A percentile compares a stretch with the other conserved stretches of the same genome.
Evolutionary conservation across 2,329 filamentous ascomycete genomes (phyloP).

Genomic region (Didymella sp.): DNA sequence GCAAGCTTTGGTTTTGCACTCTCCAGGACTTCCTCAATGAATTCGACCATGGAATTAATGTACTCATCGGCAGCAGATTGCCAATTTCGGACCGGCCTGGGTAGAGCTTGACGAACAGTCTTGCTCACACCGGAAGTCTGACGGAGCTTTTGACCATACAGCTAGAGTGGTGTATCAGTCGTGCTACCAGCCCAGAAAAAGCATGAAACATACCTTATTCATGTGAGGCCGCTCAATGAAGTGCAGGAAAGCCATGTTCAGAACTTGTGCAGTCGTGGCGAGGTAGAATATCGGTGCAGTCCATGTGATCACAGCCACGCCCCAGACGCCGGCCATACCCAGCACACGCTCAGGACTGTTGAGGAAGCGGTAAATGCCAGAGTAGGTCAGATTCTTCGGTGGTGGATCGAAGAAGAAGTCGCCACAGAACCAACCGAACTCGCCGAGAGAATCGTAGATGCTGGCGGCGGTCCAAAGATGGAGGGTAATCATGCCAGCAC

Average conservation of each 20-base stretch:
- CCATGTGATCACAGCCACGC: slow-evolving; percentile 90
- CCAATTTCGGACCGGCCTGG: slow-evolving; percentile 80
- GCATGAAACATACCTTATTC: slow-evolving; percentile 59
- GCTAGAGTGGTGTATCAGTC: slow-evolving; percentile 31
- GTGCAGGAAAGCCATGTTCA: slow-evolving; percentile 87
- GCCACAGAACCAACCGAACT: slow-evolving; percentile 99
- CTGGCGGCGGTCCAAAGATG: slow-evolving; percentile 93
- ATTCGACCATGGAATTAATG: slow-evolving; percentile 83
- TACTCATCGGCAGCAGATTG: slow-evolving; percentile 88
- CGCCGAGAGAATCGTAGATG: slow-evolving; percentile 93
- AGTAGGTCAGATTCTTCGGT: slow-evolving; percentile 84
- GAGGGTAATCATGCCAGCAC: slow-evolving; percentile 78
- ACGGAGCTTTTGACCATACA: slow-evolving; percentile 85
- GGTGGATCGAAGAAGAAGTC: slow-evolving; percentile 97
- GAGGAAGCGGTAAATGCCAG: slow-evolving; percentile 95
- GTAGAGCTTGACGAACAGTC: slow-evolving; percentile 85
- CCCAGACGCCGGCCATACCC: slow-evolving; percentile 94
- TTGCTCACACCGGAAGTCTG: slow-evolving; percentile 90
- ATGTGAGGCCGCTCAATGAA: slow-evolving; percentile 96
- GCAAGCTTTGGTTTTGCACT: slow-evolving; percentile 84
- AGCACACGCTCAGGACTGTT: slow-evolving; percentile 97
- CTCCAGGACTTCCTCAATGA: slow-evolving; percentile 90
- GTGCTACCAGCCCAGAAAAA: background rate
- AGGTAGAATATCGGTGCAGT: slow-evolving; percentile 86
- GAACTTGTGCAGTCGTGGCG: slow-evolving; percentile 81